Evolutionary conservation across 2,329 filamentous ascomycete genomes (phyloP), one percentile per base, ranked within the genome.

Genomic region (Neopestalotiopsis sp.): DNA sequence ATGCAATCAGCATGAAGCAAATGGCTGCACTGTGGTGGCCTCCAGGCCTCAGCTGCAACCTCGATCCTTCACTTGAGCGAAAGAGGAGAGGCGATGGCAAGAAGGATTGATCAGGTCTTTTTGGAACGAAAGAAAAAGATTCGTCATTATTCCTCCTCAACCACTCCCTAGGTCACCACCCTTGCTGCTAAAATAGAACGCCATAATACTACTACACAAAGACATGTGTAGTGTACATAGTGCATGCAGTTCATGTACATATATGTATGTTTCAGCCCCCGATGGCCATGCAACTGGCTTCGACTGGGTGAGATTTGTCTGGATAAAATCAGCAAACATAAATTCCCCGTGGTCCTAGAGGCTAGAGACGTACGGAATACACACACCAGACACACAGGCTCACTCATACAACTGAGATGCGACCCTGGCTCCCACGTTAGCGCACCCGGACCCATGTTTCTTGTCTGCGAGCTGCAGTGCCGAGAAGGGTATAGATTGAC

Each of bases 391-490:
- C 24, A n/a, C 17, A 7, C 14, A 10, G 7, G 24, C 49, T 14
- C 17, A 56, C 34, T 7, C 34, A 38, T 12, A 59, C 20, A 40
- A 28, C 24, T 28, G 42, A 45, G 38, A 28, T 28, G 40, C 40
- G n/a, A 64, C 61, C 59, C 61, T 64, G 24, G 61, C 40, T 64
- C 38, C 13, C 40, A 64, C 61, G 34, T 64, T 64, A 64, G 61
- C 28, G 61, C 61, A 9, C 9, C 28, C 40, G 34, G 5, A 62
- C 34, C 61, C 61, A 64, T 64, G 61, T 49, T 20, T 20, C 42
- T 30, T 64, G 61, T 28, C 38, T 64, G 61, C 61, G n/a, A 64
- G 34, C 34, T 38, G 38, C 61, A 34, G 34, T 17, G n/a, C 38
- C 61, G 61, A 40, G 61, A 42, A n/a, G n/a, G 61, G 61, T 45